Evolutionary conservation across 805 yeast genomes (phyloP), one percentile per base, ranked within the genome.

Genomic region (Wickerhamiella allomyrinae): DNA sequence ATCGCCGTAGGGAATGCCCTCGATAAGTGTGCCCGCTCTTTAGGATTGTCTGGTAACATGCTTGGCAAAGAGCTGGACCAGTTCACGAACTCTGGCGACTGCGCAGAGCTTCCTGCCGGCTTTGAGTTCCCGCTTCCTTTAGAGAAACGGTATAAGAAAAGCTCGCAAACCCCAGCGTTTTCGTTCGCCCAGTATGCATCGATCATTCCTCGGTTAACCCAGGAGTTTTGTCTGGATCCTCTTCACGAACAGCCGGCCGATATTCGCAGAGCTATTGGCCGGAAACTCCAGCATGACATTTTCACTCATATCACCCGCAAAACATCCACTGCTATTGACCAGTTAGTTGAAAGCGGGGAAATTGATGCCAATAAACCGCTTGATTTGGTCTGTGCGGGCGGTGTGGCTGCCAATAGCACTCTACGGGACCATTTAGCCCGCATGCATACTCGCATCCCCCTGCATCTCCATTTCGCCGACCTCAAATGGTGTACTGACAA

Each of bases 1-100:
- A 81, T 85, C 22, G 96, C 98, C 0, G 80, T 80, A 3, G 98
- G 98, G 0, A 95, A 89, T 59, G 80, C 95, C 0, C 59, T 91
- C 19, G 98, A 91, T 59, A 89, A 89, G 60, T 84, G 94, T 56
- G 94, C 94, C 0, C 67, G 96, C 45, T 83, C 75, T 48, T 53
- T 91, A 37, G 96, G 95, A 0, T 56, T 91, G 27, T 57, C 57
- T 21, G 95, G 96, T 0, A 76, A 75, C 46, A 82, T 86, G 85
- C 69, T 87, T 34, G 98, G 95, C 1, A 79, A 74, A 51, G 94
- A 79, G 49, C 60, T 86, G 59, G 96, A 89, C 51, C 47, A 45
- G 10, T 74, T 73, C 48, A 69, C 77, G 1, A 39, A 49, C 5
- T 56, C 67, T 33, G 59, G 61, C 7, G 50, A 54, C 3, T 34